phyloP scores from a whole-genome alignment of 208 protist genomes.

The Trypanosomatidae sp. region DNA sequence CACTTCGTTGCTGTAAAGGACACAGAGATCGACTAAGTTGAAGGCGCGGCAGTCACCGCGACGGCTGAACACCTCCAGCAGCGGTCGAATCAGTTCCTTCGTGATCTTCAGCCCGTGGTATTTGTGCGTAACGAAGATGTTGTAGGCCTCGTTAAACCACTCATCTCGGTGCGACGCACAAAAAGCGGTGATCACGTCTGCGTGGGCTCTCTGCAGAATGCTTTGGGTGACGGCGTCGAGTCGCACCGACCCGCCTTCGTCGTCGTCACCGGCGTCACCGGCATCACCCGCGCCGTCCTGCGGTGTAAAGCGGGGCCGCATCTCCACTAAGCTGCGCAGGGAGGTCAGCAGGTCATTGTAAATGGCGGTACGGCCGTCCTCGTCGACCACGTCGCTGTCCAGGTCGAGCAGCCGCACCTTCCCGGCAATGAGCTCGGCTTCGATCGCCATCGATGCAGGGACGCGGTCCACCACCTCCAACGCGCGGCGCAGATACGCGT shows the following conservation, averaged over 20 bases:
- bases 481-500: slow-evolving; percentile 63
- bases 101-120: slow-evolving; percentile 83
- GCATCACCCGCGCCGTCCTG: not conserved
- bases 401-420: slow-evolving; percentile 75
- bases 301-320: slow-evolving; percentile 48
- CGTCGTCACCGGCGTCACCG: slow-evolving; percentile 9
- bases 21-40: slow-evolving; percentile 84
- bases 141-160: slow-evolving; percentile 75
- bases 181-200: slow-evolving; percentile 48
- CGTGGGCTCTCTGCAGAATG: slow-evolving; percentile 51
- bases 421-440: slow-evolving; percentile 68
- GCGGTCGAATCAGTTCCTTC: slow-evolving; percentile 56
- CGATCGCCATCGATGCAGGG: slow-evolving; percentile 56
- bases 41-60: slow-evolving; percentile 84
- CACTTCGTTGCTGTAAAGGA: slow-evolving; percentile 77
- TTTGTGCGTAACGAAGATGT: slow-evolving; percentile 83
- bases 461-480: slow-evolving; percentile 70
- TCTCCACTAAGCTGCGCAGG: slow-evolving; percentile 70
- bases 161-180: slow-evolving; percentile 55
- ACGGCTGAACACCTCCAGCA: slow-evolving; percentile 63
- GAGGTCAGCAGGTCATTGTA: slow-evolving; percentile 81
- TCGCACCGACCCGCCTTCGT: not conserved
- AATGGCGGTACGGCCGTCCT: slow-evolving; percentile 44
- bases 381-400: slow-evolving; percentile 55
- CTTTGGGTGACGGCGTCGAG: slow-evolving; percentile 31